Conservation (phyloP, 129 eudicot species). For the Mikania micrantha region DNA sequence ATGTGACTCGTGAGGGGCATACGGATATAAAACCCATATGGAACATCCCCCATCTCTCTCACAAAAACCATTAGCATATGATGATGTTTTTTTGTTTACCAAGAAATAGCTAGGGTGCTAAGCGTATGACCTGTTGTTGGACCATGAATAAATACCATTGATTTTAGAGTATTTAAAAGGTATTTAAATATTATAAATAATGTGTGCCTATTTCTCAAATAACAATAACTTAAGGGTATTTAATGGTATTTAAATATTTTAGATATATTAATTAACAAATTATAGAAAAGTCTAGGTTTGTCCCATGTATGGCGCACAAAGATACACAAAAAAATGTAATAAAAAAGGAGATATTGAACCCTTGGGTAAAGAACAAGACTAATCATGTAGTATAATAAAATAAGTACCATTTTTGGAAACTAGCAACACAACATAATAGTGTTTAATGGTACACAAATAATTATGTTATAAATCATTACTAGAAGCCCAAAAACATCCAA, state of each 20-base stretch:
- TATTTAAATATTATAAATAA: too few species aligned
- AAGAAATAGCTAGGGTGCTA: not conserved
- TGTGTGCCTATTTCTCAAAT: not conserved
- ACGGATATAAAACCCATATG: constrained; percentile 12
- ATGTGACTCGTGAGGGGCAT: constrained; percentile 15
- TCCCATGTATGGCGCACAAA: constrained; percentile 20
- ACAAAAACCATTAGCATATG: constrained; percentile 6
- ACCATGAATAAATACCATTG: constrained; percentile 14
- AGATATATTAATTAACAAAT: not conserved
- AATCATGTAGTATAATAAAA: constrained; percentile 14
- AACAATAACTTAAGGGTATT: too few species aligned
- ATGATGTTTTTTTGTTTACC: constrained; percentile 21
- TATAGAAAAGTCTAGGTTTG: not conserved
- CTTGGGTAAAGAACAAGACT: constrained; percentile 15
- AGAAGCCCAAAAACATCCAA: not conserved
- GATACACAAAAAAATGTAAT: constrained; percentile 19
- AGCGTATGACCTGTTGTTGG: constrained; percentile 4
- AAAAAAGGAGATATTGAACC: constrained; percentile 18
- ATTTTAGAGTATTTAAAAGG: too few species aligned
- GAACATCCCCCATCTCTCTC: constrained; percentile 10
- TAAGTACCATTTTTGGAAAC: constrained; percentile 28
- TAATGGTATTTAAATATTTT: too few species aligned
- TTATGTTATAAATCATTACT: constrained; percentile 13
- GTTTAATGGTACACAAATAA: constrained; percentile 37
- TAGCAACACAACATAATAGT: constrained; percentile 26